Evolutionary conservation across 768 basidiomycete species (phyloP), one percentile per base, ranked within the genome.

Genomic region (Hypsizygus marmoreus): DNA sequence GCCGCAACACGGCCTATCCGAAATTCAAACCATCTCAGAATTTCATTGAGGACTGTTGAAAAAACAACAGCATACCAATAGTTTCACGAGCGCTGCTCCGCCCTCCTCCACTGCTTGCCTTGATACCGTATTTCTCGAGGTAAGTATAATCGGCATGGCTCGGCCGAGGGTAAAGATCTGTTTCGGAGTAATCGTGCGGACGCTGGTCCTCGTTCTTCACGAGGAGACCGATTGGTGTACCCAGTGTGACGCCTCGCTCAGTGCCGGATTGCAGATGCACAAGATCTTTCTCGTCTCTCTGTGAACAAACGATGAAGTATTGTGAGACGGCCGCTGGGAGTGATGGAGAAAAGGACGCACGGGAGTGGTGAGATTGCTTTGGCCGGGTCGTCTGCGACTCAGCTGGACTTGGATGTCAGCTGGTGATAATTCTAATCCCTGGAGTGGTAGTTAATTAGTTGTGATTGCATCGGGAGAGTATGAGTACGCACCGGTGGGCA

Each of bases 141-240:
- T 99, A 99, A 12, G 97, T 99, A 66, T 88, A 97, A 66, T 99
- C 97, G 10, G 97, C 97, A 60, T 99, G 97, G 54, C 89, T 92
- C 22, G 97, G 97, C 16, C 97, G 86, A 24, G 97, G 97, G 74
- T 93, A 99, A 42, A 94, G 72, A 63, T 99, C 97, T 0, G 97
- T 98, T 74, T 98, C 97, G 53, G 94, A 86, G 69, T 99, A 99
- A 69, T 99, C 97, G 60, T 97, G 90, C 14, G 97, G 97, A 22
- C 97, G 79, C 63, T 99, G 97, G 65, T 99, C 97, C 71, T 98
- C 94, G 68, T 99, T 99, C 60, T 84, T 90, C 29, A 99, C 93
- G 40, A 97, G 75, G n/a, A 99, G 82, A 2, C 86, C 95, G 59
- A 99, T 98, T 16, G 97, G 97, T 14, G 97, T 99, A 35, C 97